Conservation (phyloP, 768 basidiomycete species). For the Lactarius psammicola region DNA sequence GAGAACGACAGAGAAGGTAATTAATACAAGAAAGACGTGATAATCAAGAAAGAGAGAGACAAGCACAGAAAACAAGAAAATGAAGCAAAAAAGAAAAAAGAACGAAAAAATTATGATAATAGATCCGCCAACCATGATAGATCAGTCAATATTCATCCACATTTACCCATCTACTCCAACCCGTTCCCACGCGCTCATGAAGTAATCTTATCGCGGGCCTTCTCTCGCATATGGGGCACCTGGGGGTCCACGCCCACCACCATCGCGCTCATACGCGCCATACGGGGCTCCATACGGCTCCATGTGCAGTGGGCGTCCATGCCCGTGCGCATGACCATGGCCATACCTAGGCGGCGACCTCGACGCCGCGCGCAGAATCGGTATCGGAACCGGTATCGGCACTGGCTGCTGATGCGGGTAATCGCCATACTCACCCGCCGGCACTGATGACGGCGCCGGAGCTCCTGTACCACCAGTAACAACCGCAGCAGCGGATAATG, state of each 20-base stretch:
- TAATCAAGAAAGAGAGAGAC: background rate
- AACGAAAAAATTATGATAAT: background rate
- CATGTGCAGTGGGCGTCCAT: conserved; percentile 5
- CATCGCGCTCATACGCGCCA: conserved; percentile 18
- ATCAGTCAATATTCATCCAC: background rate
- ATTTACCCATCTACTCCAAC: background rate
- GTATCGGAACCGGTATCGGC: conserved; percentile 16
- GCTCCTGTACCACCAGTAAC: background rate
- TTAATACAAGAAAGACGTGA: background rate
- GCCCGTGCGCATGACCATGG: background rate
- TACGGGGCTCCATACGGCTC: conserved; percentile 11
- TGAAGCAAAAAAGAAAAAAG: background rate
- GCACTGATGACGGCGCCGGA: background rate
- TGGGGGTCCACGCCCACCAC: background rate
- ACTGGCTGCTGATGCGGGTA: background rate
- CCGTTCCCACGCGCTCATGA: too few relatives aligned
- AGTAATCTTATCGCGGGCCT: conserved; percentile 3
- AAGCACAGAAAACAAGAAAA: too few relatives aligned
- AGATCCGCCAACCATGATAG: background rate
- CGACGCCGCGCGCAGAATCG: conserved; percentile 8
- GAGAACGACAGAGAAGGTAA: background rate
- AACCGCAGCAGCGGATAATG: background rate
- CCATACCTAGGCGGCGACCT: background rate
- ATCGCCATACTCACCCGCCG: background rate
- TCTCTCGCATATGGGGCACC: conserved; percentile 16